Evolutionary conservation across 169 alveolate species (phyloP), one percentile per base, ranked within the genome.

Genomic region (Cryptosporidium xiaoi): DNA sequence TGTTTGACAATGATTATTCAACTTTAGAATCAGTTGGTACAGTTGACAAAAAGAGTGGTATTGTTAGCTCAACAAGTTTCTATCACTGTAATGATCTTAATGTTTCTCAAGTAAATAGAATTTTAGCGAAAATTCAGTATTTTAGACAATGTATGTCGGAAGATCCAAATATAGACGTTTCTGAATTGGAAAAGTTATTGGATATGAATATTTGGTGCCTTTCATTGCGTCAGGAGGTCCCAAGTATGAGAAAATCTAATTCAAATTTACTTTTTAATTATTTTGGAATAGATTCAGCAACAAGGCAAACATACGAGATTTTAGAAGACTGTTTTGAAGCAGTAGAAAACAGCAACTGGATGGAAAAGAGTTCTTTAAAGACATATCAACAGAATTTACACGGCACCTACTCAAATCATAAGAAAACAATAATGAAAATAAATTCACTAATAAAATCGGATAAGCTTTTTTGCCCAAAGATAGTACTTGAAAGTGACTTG

Each of bases 121-220:
- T 77, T 15, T 20, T 77, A n/a, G 53, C 60, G 8, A 77, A 60
- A n/a, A 58, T 62, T 62, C 87, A 77, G 48, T 77, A 77, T 60
- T 77, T 18, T 60, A 77, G 53, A 34, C 44, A 60, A 27, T 77
- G 87, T 24, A 77, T 62, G 40, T 77, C 71, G 8, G 87, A 77
- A 7, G 40, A 55, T 33, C n/a, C 50, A 53, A 13, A 33, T 20
- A 31, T 48, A 27, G 40, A n/a, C 15, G 13, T 44, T 15, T 16
- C 33, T 44, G 69, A 60, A 13, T 15, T 60, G 18, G 71, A 56
- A 20, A 34, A 53, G 29, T 3, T 77, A 6, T 27, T 77, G 6
- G 87, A 77, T n/a, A 33, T 77, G 51, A 77, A 77, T 24, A 0
- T 77, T 60, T 77, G 87, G 87, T 77, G 87, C 20, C 64, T 60